Conservation (phyloP, 1,284 basidiomycete species). For the Apiotrichum sp. region DNA sequence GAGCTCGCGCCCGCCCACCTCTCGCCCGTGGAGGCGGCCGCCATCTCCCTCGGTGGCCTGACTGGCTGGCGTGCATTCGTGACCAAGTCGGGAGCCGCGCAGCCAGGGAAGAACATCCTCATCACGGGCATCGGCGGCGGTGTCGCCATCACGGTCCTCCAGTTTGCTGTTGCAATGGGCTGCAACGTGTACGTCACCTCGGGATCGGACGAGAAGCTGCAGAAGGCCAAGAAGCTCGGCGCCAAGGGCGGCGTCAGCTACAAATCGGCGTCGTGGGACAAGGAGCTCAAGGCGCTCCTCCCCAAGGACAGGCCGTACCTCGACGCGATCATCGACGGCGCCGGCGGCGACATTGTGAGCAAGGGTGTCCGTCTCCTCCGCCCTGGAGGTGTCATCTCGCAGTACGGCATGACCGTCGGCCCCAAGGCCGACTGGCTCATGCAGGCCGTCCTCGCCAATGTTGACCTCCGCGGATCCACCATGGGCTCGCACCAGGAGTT, state of each 20-base stretch:
- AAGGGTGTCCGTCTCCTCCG: constrained; percentile 11
- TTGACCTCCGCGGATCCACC: constrained; percentile 14
- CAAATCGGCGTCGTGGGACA: constrained; percentile 15
- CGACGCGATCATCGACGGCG: constrained; percentile 17
- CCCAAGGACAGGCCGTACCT: constrained; percentile 16
- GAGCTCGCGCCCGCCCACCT: constrained; percentile 16
- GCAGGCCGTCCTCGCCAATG: constrained; percentile 16
- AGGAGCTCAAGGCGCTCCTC: constrained; percentile 16
- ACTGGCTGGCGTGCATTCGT: constrained; percentile 17
- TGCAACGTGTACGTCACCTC: constrained; percentile 15
- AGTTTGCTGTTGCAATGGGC: constrained; percentile 15
- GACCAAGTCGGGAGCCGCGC: constrained; percentile 12
- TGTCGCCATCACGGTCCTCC: constrained; percentile 14
- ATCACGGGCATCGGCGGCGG: constrained; percentile 18
- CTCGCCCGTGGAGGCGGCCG: constrained; percentile 6
- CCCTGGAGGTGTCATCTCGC: constrained; percentile 15
- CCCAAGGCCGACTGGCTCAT: constrained; percentile 20
- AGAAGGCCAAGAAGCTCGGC: constrained; percentile 9
- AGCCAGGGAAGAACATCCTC: constrained; percentile 15
- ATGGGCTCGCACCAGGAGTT: constrained; percentile 18
- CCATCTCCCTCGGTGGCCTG: constrained; percentile 12
- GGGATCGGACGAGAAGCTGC: constrained; percentile 9
- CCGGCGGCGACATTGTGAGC: constrained; percentile 13
- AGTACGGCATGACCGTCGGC: constrained; percentile 18
- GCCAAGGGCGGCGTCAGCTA: constrained; percentile 15